phyloP scores from a whole-genome alignment of 2,329 filamentous ascomycete species.

The Elsinoe arachidis region DNA sequence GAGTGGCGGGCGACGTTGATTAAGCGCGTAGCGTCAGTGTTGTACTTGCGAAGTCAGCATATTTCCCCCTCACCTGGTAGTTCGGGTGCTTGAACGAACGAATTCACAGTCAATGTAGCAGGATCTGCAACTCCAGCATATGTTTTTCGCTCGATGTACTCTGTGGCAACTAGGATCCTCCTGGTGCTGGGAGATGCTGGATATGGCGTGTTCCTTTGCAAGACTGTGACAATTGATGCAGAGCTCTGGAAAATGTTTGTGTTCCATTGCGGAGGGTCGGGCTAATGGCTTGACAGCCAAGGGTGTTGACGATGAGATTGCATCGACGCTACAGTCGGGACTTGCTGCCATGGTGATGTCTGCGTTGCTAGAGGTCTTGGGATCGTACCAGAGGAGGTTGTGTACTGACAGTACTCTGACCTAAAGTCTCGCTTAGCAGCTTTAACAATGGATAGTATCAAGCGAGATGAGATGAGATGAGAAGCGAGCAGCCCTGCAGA shows the following conservation, averaged over 20 bases:
- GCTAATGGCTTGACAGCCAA: too few species aligned
- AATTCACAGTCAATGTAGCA: not conserved
- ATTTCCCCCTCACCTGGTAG: not conserved
- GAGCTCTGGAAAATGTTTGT: not conserved
- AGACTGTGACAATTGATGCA: not conserved
- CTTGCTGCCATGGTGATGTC: too few species aligned
- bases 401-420: too few species aligned
- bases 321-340: too few species aligned
- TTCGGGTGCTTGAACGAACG: not conserved
- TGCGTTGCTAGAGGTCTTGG: too few species aligned
- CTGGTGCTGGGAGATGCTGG: not conserved
- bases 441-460: too few species aligned
- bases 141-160: not conserved
- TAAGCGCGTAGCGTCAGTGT: not conserved
- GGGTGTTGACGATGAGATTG: too few species aligned
- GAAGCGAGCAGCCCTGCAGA: too few species aligned
- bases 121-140: not conserved
- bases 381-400: too few species aligned
- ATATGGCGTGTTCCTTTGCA: not conserved
- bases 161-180: not conserved
- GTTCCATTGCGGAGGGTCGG: too few species aligned
- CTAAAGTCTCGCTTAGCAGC: too few species aligned
- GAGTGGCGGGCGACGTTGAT: not conserved
- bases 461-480: too few species aligned
- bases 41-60: not conserved